A percentile compares a stretch with the other conserved stretches of the same genome.
Conservation (phyloP, 163 green algal genomes). For the Chlorella variabilis region DNA sequence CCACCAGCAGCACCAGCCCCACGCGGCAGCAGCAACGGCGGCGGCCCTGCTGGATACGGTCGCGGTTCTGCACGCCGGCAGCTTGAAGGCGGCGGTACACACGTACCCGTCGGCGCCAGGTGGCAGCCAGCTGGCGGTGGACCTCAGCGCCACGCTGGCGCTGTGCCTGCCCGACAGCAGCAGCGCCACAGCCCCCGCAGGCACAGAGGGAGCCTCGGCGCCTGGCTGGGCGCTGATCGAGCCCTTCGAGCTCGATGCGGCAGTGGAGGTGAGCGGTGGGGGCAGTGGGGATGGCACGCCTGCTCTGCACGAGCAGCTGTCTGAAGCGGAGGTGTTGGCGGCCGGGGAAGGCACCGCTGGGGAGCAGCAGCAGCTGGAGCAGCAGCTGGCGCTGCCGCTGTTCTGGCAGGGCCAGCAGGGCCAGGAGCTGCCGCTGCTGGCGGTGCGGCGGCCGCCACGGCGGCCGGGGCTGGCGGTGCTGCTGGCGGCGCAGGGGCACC, state of each 20-base stretch:
- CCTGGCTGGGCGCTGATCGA: constrained; percentile 17
- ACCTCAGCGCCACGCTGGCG: background rate
- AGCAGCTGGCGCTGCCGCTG: background rate
- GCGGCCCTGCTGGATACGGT: background rate
- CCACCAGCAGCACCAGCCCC: background rate
- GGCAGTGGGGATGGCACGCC: background rate
- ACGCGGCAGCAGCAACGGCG: background rate
- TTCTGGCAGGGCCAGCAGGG: constrained; percentile 23
- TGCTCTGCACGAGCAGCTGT: background rate
- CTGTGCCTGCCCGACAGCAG: constrained; percentile 32
- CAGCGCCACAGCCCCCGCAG: background rate
- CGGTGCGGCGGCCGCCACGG: background rate
- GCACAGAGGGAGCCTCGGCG: background rate
- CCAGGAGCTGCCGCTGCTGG: constrained; percentile 14
- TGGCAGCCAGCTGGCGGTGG: constrained; percentile 3
- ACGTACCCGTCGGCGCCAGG: background rate
- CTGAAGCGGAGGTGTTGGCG: background rate
- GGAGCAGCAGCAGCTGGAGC: constrained; percentile 9
- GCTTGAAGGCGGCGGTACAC: constrained; percentile 22
- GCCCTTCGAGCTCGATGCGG: constrained; percentile 25
- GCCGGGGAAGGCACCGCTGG: background rate
- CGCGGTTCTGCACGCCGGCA: constrained; percentile 11
- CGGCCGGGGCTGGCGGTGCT: background rate
- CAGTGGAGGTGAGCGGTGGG: constrained; percentile 5
- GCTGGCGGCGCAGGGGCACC: constrained; percentile 6